Percentiles rank a stretch among this genome's conserved stretches.
Conservation (phyloP, 441 rosid genomes). For the Arabidopsis lyrata region DNA sequence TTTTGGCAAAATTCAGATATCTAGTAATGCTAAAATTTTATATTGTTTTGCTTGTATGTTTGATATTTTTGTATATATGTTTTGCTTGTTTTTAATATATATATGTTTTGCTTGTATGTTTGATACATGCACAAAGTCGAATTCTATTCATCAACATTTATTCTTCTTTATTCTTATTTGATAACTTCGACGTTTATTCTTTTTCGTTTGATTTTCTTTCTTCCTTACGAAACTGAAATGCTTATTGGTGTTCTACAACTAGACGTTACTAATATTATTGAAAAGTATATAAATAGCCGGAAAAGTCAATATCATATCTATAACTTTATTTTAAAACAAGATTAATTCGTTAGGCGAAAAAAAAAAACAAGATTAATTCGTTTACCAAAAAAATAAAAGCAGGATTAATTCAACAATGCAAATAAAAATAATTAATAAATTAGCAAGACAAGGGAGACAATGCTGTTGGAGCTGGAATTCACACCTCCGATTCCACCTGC, state of each 20-base stretch:
- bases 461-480: no score
- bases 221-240: constrained; percentile 7
- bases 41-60: no score
- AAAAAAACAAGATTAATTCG: no score
- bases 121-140: neutral
- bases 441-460: neutral
- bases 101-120: neutral
- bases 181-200: constrained; percentile 17
- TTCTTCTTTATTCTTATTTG: neutral
- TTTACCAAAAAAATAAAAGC: neutral
- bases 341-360: no score
- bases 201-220: constrained; percentile 5
- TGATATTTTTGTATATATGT: neutral
- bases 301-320: constrained; percentile 9
- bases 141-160: neutral
- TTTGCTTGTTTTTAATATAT: neutral
- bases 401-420: neutral
- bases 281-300: constrained; percentile 6
- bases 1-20: no score
- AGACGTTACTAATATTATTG: constrained; percentile 19
- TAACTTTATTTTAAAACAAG: neutral
- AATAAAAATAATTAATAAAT: neutral
- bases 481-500: no score
- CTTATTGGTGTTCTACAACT: constrained; percentile 17
- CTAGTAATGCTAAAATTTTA: no score